These are phyloP conservation scores for Suillus brevipes DNA, from an alignment of 768 basidiomycete species.

Conservation along the genomic window DNA sequence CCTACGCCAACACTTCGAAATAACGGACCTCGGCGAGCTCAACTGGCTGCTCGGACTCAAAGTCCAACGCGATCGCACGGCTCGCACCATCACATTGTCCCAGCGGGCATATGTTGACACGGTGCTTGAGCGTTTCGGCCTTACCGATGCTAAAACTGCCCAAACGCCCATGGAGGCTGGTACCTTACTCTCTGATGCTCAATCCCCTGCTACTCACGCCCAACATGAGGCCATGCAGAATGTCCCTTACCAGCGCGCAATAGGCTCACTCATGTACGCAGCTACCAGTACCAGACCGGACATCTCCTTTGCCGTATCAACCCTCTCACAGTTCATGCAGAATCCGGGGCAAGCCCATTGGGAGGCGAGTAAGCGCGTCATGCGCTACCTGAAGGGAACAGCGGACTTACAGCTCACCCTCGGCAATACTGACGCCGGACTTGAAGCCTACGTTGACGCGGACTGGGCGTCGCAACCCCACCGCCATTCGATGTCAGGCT, in stretches of 20 bases:
- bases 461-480: slow-evolving; percentile 27
- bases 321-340: neutral
- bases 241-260: slow-evolving; percentile 25
- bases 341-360: neutral
- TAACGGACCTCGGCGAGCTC: no score
- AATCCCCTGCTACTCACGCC: neutral
- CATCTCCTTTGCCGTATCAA: slow-evolving; percentile 29
- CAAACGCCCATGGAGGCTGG: neutral
- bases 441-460: slow-evolving; percentile 21
- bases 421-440: neutral
- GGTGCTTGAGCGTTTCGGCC: no score
- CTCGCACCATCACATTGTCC: no score
- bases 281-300: slow-evolving; percentile 36
- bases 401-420: neutral
- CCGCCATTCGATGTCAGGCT: slow-evolving; percentile 27
- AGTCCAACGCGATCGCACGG: no score
- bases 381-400: slow-evolving; percentile 15
- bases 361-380: slow-evolving; percentile 12
- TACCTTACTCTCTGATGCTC: neutral
- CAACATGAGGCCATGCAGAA: neutral
- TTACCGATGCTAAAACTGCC: no score
- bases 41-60: no score
- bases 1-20: no score
- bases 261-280: slow-evolving; percentile 36
- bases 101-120: no score